Conservation (phyloP, 257 asterid species). For the Capsicum rhomboideum region DNA sequence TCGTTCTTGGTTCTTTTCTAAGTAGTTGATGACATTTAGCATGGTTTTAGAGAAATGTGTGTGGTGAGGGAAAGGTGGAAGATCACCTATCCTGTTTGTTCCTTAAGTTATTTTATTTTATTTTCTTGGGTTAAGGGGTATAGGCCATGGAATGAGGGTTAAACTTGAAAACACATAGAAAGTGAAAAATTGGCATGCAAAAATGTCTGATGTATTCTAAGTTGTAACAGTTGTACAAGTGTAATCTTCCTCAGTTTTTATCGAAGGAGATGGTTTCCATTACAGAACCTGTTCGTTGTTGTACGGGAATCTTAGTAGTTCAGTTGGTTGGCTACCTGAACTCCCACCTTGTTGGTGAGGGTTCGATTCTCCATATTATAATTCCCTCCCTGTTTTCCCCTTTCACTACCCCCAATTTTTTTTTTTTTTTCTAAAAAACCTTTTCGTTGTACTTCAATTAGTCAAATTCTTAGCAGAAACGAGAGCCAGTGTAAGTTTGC, state of each 20-base stretch:
- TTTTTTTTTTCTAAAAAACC: too few relatives aligned
- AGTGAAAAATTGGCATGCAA: neutral
- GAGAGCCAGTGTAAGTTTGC: neutral
- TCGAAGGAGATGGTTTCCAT: neutral
- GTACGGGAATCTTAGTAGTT: too few relatives aligned
- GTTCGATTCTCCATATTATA: too few relatives aligned
- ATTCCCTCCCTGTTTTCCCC: too few relatives aligned
- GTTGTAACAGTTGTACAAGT: conserved; percentile 1
- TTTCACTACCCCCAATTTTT: too few relatives aligned
- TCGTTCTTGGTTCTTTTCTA: neutral
- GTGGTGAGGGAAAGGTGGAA: conserved; percentile 3
- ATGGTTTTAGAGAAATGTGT: neutral
- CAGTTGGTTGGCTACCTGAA: too few relatives aligned
- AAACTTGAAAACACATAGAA: neutral
- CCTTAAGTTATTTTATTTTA: neutral
- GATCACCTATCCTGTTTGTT: conserved; percentile 3
- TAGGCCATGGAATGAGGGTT: neutral
- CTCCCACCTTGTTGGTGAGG: too few relatives aligned
- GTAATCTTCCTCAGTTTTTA: neutral
- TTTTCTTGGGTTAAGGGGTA: neutral
- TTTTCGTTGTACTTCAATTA: neutral
- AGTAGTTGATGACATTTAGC: conserved; percentile 1
- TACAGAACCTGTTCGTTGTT: neutral
- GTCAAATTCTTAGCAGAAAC: neutral
- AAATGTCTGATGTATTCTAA: neutral